Percentiles rank a stretch among this genome's conserved stretches.
Evolutionary conservation across 768 basidiomycete genomes (phyloP).

Genomic region (Gautieria morchelliformis): DNA sequence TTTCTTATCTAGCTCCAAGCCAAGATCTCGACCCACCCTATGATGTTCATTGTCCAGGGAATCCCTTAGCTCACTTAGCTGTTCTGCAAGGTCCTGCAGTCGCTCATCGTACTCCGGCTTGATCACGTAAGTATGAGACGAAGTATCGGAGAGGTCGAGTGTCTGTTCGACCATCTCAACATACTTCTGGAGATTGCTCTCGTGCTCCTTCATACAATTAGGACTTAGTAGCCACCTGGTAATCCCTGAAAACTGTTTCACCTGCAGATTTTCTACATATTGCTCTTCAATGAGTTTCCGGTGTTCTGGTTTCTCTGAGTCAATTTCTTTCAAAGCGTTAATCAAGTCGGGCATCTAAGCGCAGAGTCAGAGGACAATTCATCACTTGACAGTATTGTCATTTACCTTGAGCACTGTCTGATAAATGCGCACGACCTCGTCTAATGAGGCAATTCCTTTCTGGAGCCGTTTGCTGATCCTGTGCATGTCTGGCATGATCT

Average conservation of each 20-base stretch:
- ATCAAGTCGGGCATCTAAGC: slow-evolving; percentile 67
- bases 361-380: neutral
- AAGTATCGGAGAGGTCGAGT: slow-evolving; percentile 80
- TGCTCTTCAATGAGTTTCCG: slow-evolving; percentile 52
- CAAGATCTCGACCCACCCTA: slow-evolving; percentile 56
- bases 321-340: slow-evolving; percentile 44
- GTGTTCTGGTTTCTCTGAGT: slow-evolving; percentile 35
- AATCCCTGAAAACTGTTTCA: slow-evolving; percentile 19
- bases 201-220: slow-evolving; percentile 42
- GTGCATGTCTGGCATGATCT: slow-evolving; percentile 88
- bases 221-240: neutral
- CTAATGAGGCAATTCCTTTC: slow-evolving; percentile 71
- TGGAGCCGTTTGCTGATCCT: slow-evolving; percentile 89
- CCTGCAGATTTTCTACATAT: slow-evolving; percentile 56
- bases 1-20: slow-evolving; percentile 86
- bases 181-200: slow-evolving; percentile 61
- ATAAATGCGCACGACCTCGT: slow-evolving; percentile 93
- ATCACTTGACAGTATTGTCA: neutral
- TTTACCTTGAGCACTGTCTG: slow-evolving; percentile 80
- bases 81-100: slow-evolving; percentile 57
- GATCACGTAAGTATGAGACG: slow-evolving; percentile 82
- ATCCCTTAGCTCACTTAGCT: slow-evolving; percentile 61
- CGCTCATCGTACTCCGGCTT: slow-evolving; percentile 82
- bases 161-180: slow-evolving; percentile 94
- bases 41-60: slow-evolving; percentile 76